Evolutionary conservation across 495 filamentous ascomycete genomes (phyloP).

Genomic region (Aspergillus incahuasiensis): DNA sequence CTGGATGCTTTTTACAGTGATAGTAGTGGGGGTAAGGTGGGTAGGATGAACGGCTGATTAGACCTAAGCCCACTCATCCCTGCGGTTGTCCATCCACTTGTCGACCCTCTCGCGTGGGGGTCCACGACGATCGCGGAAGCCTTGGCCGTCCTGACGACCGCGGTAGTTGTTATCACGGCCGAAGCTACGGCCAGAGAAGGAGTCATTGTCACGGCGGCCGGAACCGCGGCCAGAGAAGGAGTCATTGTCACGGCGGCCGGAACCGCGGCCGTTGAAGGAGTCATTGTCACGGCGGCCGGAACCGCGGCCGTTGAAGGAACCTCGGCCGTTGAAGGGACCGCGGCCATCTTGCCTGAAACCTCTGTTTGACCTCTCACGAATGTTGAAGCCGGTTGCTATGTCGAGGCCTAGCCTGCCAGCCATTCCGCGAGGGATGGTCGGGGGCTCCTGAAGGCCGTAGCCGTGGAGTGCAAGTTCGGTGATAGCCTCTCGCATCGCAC

Average conservation of each 20-base stretch:
- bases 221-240: neutral
- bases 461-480: conserved; percentile 59
- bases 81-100: neutral
- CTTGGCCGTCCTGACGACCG: neutral
- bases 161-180: neutral
- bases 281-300: neutral
- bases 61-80: neutral
- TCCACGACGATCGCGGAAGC: neutral
- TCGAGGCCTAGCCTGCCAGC: neutral
- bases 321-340: neutral
- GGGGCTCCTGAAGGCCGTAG: conserved; percentile 58
- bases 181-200: no score
- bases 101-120: neutral
- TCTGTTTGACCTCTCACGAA: neutral
- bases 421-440: conserved; percentile 19
- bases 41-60: neutral
- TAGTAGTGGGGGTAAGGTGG: neutral
- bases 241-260: neutral
- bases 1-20: no score
- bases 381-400: neutral
- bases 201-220: neutral
- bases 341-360: neutral
- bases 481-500: conserved; percentile 45
- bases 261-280: neutral
- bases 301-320: neutral